Evolutionary conservation across 2,329 filamentous ascomycete species (phyloP).

Genomic region (Claviceps pazoutovae): DNA sequence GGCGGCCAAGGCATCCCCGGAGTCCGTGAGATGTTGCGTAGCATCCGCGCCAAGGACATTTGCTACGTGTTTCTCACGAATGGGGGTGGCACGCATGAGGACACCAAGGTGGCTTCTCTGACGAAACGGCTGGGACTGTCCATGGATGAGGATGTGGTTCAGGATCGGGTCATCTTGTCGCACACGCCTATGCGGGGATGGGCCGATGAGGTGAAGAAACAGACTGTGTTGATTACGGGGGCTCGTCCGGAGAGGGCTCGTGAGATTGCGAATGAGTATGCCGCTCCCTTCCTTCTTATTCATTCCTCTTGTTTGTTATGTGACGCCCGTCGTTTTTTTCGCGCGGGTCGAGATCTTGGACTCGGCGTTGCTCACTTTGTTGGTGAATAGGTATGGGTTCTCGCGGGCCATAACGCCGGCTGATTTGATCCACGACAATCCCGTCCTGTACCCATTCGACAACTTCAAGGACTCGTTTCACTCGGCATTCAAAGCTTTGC

Average conservation of each 20-base stretch:
- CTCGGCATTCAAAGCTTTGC: slow-evolving; percentile 14
- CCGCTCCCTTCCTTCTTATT: neutral
- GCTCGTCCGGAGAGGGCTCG: slow-evolving; percentile 55
- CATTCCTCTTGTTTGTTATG: neutral
- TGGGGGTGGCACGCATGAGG: slow-evolving; percentile 75
- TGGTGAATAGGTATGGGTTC: slow-evolving; percentile 47
- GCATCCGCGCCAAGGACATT: slow-evolving; percentile 60
- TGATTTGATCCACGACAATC: slow-evolving; percentile 64
- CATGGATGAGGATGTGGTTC: slow-evolving; percentile 20
- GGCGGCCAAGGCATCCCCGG: slow-evolving; percentile 66
- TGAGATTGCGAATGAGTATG: slow-evolving; percentile 52
- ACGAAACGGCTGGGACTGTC: slow-evolving; percentile 18
- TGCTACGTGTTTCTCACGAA: slow-evolving; percentile 95
- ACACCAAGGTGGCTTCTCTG: slow-evolving; percentile 21
- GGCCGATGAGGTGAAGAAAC: slow-evolving; percentile 21
- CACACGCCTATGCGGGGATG: slow-evolving; percentile 74
- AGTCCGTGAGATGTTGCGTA: slow-evolving; percentile 57
- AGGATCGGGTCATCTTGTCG: slow-evolving; percentile 48
- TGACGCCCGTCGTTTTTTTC: neutral
- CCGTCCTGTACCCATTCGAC: slow-evolving; percentile 73
- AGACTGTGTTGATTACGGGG: slow-evolving; percentile 60
- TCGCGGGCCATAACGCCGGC: slow-evolving; percentile 70
- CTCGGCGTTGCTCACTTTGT: too few relatives aligned
- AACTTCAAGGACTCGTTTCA: slow-evolving; percentile 18
- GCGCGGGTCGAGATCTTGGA: too few relatives aligned